phyloP scores from a whole-genome alignment of 352 stramenopile species.

The Aphanomyces stellatus region DNA sequence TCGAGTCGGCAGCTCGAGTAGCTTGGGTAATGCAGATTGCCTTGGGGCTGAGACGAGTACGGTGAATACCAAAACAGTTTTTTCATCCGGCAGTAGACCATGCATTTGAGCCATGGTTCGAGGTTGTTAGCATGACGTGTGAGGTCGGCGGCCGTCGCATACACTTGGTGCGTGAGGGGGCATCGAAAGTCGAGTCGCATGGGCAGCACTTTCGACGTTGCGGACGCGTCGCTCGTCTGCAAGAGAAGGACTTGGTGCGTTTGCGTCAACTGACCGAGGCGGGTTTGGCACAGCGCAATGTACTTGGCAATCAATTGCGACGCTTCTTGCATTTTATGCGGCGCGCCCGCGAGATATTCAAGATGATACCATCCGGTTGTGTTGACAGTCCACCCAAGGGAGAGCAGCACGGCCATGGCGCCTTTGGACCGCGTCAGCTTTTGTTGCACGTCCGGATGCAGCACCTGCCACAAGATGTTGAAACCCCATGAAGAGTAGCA shows the following conservation, averaged over 20 bases:
- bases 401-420: constrained; percentile 11
- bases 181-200: not conserved
- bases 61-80: constrained; percentile 20
- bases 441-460: constrained; percentile 12
- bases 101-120: constrained; percentile 12
- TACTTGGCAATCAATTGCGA: constrained; percentile 4
- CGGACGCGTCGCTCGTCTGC: not conserved
- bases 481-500: not conserved
- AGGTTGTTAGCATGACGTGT: not conserved
- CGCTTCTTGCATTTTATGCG: constrained; percentile 1
- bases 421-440: constrained; percentile 18
- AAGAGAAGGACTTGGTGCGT: constrained; percentile 8
- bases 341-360: not conserved
- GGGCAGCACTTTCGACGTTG: not conserved
- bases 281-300: constrained; percentile 6
- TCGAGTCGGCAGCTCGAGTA: constrained; percentile 14
- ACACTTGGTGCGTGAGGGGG: constrained; percentile 4
- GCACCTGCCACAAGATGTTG: not conserved
- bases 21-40: constrained; percentile 7
- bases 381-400: constrained; percentile 15
- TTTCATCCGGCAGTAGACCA: constrained; percentile 14
- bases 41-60: not conserved
- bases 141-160: not conserved
- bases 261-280: constrained; percentile 1
- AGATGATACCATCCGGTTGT: constrained; percentile 9